A percentile compares a stretch with the other conserved stretches of the same genome.
Evolutionary conservation across 371 early-diverging fungal species (phyloP).

Genomic region (Mortierella sp.): DNA sequence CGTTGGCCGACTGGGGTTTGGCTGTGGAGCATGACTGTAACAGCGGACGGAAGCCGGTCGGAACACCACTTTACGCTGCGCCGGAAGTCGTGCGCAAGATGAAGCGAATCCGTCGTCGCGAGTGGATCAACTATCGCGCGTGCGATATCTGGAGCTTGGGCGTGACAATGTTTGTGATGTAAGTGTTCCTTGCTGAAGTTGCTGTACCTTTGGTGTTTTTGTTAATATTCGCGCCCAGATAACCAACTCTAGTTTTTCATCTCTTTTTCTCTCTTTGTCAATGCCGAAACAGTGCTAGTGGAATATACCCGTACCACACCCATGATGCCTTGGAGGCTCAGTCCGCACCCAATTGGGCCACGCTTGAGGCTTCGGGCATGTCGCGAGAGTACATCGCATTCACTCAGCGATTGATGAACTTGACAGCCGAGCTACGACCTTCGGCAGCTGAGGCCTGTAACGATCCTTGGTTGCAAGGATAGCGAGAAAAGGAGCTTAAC

Average conservation of each 20-base stretch:
- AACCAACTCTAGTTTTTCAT: neutral
- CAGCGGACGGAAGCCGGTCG: slow-evolving; percentile 47
- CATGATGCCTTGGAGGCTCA: slow-evolving; percentile 51
- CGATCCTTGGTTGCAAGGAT: slow-evolving; percentile 44
- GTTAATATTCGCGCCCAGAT: neutral
- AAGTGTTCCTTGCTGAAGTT: slow-evolving; percentile 8
- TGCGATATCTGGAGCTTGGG: slow-evolving; percentile 55
- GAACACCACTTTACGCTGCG: slow-evolving; percentile 49
- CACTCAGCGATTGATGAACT: slow-evolving; percentile 51
- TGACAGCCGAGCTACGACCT: slow-evolving; percentile 48
- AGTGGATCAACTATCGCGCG: slow-evolving; percentile 55
- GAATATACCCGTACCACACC: slow-evolving; percentile 51
- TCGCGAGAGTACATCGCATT: slow-evolving; percentile 50
- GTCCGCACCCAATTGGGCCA: slow-evolving; percentile 52
- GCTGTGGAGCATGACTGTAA: slow-evolving; percentile 49
- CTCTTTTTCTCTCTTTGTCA: neutral
- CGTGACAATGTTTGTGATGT: slow-evolving; percentile 54
- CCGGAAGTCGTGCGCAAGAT: slow-evolving; percentile 53
- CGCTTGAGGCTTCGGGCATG: slow-evolving; percentile 49
- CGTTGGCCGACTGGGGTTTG: slow-evolving; percentile 50
- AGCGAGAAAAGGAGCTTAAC: too few species aligned
- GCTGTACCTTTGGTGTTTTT: neutral
- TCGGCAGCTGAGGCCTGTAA: slow-evolving; percentile 45
- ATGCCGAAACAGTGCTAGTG: slow-evolving; percentile 29
- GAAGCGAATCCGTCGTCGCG: slow-evolving; percentile 48